Conservation (phyloP, 225 moss, liverwort and hornwort genomes). For the Takakia lepidozioides region DNA sequence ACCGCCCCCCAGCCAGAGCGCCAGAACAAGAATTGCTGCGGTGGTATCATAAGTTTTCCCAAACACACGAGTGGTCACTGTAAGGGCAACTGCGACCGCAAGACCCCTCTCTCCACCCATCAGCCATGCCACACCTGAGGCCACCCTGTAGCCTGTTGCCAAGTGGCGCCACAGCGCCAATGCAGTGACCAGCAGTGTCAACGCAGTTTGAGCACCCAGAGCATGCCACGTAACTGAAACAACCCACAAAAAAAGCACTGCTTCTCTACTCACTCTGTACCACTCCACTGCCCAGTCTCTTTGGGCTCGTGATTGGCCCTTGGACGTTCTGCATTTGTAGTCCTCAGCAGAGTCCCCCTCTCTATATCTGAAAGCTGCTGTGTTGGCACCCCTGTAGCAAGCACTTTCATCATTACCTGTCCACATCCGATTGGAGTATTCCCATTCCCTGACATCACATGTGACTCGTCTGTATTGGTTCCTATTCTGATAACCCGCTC, state of each 20-base stretch:
- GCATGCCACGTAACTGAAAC: slow-evolving; percentile 54
- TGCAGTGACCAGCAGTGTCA: slow-evolving; percentile 38
- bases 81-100: slow-evolving; percentile 32
- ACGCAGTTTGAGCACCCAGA: slow-evolving; percentile 40
- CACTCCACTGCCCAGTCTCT: slow-evolving; percentile 18
- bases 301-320: slow-evolving; percentile 1
- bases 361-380: slow-evolving; percentile 21
- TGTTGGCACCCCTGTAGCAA: slow-evolving; percentile 7
- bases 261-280: slow-evolving; percentile 28
- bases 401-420: too few species aligned
- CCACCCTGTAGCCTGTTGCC: slow-evolving; percentile 46
- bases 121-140: slow-evolving; percentile 51
- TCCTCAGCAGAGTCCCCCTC: slow-evolving; percentile 18
- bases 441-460: slow-evolving; percentile 18
- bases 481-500: slow-evolving; percentile 10
- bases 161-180: slow-evolving; percentile 43
- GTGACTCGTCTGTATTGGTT: slow-evolving; percentile 16
- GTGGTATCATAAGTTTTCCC: slow-evolving; percentile 35
- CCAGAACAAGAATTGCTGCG: slow-evolving; percentile 47
- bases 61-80: slow-evolving; percentile 30
- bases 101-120: slow-evolving; percentile 58
- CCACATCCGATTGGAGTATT: slow-evolving; percentile 8
- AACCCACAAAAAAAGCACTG: slow-evolving; percentile 40
- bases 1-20: slow-evolving; percentile 51
- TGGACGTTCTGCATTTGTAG: slow-evolving; percentile 11